These are phyloP conservation scores for Emmonsia crescens DNA, from an alignment of 2,329 filamentous ascomycete species.

Conservation along the genomic window DNA sequence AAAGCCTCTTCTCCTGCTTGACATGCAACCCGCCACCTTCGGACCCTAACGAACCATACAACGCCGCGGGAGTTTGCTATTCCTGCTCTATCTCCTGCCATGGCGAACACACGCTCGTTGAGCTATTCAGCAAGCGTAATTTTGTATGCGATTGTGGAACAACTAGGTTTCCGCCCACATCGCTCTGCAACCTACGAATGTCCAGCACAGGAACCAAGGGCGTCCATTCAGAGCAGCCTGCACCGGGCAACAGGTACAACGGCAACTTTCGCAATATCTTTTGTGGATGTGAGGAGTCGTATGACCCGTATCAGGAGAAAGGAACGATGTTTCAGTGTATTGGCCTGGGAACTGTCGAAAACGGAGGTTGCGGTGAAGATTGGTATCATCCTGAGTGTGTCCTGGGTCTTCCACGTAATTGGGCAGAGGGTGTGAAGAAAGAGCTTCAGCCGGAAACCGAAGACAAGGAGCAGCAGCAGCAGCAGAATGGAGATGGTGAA, in stretches of 20 bases:
- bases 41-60: constrained; percentile 44
- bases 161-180: constrained; percentile 58
- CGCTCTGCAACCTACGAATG: constrained; percentile 64
- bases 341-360: constrained; percentile 66
- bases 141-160: constrained; percentile 97
- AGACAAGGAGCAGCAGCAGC: constrained; percentile 13
- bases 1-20: constrained; percentile 82
- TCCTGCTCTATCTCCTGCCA: constrained; percentile 95
- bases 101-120: constrained; percentile 86
- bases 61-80: constrained; percentile 80
- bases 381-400: constrained; percentile 96
- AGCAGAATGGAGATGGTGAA: constrained; percentile 22
- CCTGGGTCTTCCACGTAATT: constrained; percentile 65
- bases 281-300: constrained; percentile 79
- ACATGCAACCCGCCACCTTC: constrained; percentile 77
- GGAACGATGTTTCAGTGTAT: constrained; percentile 98
- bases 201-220: constrained; percentile 64
- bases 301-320: constrained; percentile 79
- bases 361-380: constrained; percentile 87
- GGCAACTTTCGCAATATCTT: constrained; percentile 92
- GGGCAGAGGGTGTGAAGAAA: constrained; percentile 28
- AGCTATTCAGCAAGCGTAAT: constrained; percentile 90
- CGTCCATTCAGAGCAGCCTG: constrained; percentile 60
- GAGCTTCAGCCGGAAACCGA: constrained; percentile 9
- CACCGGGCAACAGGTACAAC: constrained; percentile 76